A percentile compares a stretch with the other conserved stretches of the same genome.
phyloP scores from a whole-genome alignment of 2,329 filamentous ascomycete genomes.

The Trichoderma pleuroti region DNA sequence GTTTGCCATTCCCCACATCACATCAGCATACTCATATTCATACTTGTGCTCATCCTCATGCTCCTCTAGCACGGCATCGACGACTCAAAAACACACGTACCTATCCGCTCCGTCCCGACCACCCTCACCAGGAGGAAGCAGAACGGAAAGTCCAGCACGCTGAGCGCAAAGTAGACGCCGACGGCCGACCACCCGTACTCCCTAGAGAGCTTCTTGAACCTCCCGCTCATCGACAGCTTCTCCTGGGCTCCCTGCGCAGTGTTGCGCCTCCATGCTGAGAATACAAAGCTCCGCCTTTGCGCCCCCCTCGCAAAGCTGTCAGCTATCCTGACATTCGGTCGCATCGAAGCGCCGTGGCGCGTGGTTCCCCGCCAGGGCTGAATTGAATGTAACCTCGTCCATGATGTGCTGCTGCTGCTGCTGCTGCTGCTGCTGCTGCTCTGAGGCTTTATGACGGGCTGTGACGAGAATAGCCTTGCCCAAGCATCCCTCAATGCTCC shows the following conservation, averaged over 20 bases:
- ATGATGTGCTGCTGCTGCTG: not conserved
- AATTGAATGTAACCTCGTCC: constrained; percentile 2
- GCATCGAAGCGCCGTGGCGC: constrained; percentile 13
- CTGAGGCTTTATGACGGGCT: constrained; percentile 21
- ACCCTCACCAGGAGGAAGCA: constrained; percentile 85
- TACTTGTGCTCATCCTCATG: not conserved
- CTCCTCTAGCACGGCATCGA: not conserved
- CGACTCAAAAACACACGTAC: constrained; percentile 39
- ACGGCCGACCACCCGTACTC: constrained; percentile 94
- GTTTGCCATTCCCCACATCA: constrained; percentile 7
- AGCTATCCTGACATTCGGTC: constrained; percentile 18
- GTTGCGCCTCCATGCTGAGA: constrained; percentile 33
- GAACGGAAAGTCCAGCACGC: constrained; percentile 87
- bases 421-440: not conserved
- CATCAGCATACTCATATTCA: not conserved
- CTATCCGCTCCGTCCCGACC: constrained; percentile 82
- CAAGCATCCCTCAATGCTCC: constrained; percentile 29
- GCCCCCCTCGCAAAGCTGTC: constrained; percentile 25
- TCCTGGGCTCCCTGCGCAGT: constrained; percentile 26
- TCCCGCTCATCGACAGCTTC: constrained; percentile 58
- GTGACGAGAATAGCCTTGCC: constrained; percentile 29
- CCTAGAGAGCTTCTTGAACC: constrained; percentile 76
- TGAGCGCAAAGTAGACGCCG: constrained; percentile 83
- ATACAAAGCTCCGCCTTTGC: constrained; percentile 34
- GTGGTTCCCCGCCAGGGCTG: not conserved